Base-by-base conservation (phyloP, 169 alveolate species). In the Ichthyophthirius multifiliis region DNA sequence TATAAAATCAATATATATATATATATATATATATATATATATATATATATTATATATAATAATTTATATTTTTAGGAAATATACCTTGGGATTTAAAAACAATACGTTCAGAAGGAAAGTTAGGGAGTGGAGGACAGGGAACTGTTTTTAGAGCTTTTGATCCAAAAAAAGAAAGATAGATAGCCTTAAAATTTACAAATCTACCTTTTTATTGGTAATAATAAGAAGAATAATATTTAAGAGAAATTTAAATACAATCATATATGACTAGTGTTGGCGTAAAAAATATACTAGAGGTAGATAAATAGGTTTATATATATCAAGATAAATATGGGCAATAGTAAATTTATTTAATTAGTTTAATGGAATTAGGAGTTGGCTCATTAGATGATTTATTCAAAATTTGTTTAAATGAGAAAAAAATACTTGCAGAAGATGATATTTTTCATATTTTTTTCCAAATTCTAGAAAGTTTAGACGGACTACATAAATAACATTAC, bases 271-370 rank as follows among this genome's bases (percentile, higher is more conserved):
- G 32, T 2, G 31, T 27, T 27, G 31, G 31, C 23, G 31, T 55
- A 39, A 27, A 34, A 2, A 34, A 55, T 27, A 55, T 55, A 27
- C 34, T 55, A 5, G 71, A 55, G 13, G 71, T 55, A 20, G 71
- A 55, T 39, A 55, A 55, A 4, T 27, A 55, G 13, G 18, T 55
- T 23, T 55, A 55, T 27, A 55, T 55, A 10, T 55, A 55, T 7
- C 18, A 55, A 55, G 71, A 55, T 55, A 55, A 55, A 55, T 55
- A 55, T 55, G 71, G 71, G 13, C 5, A 55, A 55, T 27, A 55
- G 5, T 55, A 55, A 27, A 55, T 27, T 6, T 55, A 55, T 55
- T 27, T 55, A 20, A 27, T 55, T 27, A 55, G 71, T 55, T 55
- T 55, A 39, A 55, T 55, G 71, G 71, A 55, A 27, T 5, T 55